Conservation (phyloP, 768 basidiomycete species). For the Boletus coccyginus region DNA sequence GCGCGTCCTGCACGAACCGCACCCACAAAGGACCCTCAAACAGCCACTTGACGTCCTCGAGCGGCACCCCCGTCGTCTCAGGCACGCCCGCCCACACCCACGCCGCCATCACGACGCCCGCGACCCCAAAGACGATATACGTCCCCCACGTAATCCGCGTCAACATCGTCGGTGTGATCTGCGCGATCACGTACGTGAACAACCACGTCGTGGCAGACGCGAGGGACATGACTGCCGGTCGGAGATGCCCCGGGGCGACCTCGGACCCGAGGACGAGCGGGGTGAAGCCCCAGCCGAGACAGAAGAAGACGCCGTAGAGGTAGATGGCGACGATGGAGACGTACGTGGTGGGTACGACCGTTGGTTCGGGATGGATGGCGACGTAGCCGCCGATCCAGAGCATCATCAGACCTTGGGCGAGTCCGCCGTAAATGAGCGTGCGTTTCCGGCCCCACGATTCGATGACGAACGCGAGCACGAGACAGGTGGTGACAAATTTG, state of each 20-base stretch:
- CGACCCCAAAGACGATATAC: conserved; percentile 33
- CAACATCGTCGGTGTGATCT: conserved; percentile 39
- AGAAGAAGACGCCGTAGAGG: conserved; percentile 36
- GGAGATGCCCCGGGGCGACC: conserved; percentile 36
- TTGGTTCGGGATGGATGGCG: conserved; percentile 28
- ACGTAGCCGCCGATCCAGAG: conserved; percentile 35
- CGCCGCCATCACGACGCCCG: conserved; percentile 27
- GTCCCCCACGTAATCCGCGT: conserved; percentile 27
- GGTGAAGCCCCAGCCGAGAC: conserved; percentile 33
- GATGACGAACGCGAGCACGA: conserved; percentile 37
- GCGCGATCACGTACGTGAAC: conserved; percentile 37
- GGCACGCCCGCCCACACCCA: conserved; percentile 39
- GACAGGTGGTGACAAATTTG: conserved; percentile 32
- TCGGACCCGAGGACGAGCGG: conserved; percentile 36
- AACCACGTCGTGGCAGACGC: conserved; percentile 35
- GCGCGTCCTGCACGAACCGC: conserved; percentile 33
- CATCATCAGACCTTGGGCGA: conserved; percentile 37
- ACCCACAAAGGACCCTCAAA: conserved; percentile 31
- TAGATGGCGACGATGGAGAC: conserved; percentile 37
- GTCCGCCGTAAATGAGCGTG: conserved; percentile 35
- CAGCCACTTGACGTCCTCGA: conserved; percentile 37
- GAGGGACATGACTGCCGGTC: conserved; percentile 31
- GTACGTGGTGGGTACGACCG: conserved; percentile 31
- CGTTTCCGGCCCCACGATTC: conserved; percentile 40
- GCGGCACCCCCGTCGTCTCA: conserved; percentile 38